Conservation (phyloP, 2,329 filamentous ascomycete genomes). For the Curvularia sp. region DNA sequence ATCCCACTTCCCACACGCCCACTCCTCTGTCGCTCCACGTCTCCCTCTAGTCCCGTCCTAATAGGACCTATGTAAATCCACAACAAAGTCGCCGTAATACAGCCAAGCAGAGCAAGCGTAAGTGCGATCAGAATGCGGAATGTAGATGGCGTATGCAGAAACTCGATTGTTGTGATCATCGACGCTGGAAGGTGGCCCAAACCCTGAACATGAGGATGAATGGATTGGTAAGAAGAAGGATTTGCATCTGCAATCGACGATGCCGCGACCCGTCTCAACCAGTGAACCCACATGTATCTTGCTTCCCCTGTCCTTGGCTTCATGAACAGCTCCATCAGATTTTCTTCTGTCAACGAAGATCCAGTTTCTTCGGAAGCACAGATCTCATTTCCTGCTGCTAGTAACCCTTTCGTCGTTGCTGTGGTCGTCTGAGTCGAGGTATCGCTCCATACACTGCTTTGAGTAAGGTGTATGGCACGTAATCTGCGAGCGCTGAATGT, state of each 20-base stretch:
- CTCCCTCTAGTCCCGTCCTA: neutral
- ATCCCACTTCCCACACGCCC: neutral
- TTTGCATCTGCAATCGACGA: neutral
- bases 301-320: slow-evolving; percentile 45
- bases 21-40: neutral
- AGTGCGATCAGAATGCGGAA: neutral
- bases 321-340: slow-evolving; percentile 47
- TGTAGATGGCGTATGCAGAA: neutral
- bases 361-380: neutral
- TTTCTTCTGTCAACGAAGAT: slow-evolving; percentile 50
- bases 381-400: slow-evolving; percentile 23
- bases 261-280: slow-evolving; percentile 48
- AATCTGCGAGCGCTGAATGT: slow-evolving; percentile 33
- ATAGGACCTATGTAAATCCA: neutral
- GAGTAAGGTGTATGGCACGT: slow-evolving; percentile 28
- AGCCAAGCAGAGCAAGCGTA: neutral
- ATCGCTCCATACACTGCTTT: slow-evolving; percentile 31
- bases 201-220: neutral
- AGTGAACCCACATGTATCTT: slow-evolving; percentile 55
- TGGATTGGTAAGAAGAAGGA: neutral
- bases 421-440: neutral
- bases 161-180: neutral
- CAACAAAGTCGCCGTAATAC: neutral
- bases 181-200: neutral
- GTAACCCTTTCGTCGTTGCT: slow-evolving; percentile 12